Conservation (phyloP, 2,329 filamentous ascomycete species). For the Cephalotrichum gorgonifer region DNA sequence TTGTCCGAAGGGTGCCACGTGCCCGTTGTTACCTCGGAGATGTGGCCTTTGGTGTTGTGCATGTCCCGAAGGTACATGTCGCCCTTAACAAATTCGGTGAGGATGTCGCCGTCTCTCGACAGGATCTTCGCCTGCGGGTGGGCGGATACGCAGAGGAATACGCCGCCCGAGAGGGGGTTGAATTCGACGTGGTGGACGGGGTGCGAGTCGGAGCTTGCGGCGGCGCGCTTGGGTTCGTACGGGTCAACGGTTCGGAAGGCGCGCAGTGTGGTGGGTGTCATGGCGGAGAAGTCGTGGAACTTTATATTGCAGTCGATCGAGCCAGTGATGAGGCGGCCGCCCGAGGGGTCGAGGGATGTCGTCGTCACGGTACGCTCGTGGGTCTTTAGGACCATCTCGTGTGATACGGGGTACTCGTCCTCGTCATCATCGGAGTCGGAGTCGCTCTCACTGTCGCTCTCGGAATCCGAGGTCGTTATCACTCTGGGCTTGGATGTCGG, state of each 20-base stretch:
- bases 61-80: constrained; percentile 98
- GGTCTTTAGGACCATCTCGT: constrained; percentile 86
- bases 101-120: constrained; percentile 74
- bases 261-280: constrained; percentile 89
- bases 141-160: constrained; percentile 79
- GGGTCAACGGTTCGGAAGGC: constrained; percentile 92
- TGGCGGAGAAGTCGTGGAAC: constrained; percentile 87
- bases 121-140: constrained; percentile 86
- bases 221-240: constrained; percentile 57
- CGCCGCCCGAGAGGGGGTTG: constrained; percentile 68
- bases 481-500: constrained; percentile 10
- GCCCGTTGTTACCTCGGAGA: constrained; percentile 81
- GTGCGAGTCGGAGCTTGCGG: constrained; percentile 69
- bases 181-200: constrained; percentile 80
- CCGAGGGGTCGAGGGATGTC: constrained; percentile 73
- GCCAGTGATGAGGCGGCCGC: constrained; percentile 76
- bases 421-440: constrained; percentile 49
- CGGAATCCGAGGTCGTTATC: constrained; percentile 32
- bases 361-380: constrained; percentile 83
- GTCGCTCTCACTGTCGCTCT: constrained; percentile 28
- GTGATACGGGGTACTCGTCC: constrained; percentile 84
- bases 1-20: constrained; percentile 84
- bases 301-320: constrained; percentile 88
- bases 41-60: constrained; percentile 94
- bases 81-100: constrained; percentile 88